These are phyloP conservation scores for Rutstroemia sp. DNA, from an alignment of 2,329 filamentous ascomycete genomes.

Conservation along the genomic window DNA sequence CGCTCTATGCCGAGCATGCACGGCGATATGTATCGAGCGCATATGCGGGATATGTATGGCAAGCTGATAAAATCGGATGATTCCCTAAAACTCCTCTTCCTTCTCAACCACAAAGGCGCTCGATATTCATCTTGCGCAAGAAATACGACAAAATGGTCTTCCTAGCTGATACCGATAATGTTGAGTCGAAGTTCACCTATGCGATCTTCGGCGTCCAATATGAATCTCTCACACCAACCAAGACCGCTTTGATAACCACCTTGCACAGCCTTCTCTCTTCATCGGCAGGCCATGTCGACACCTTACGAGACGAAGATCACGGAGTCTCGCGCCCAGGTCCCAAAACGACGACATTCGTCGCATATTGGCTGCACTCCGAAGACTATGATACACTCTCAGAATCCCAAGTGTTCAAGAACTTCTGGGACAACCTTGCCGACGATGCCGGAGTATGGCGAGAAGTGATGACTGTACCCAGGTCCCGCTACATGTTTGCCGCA, in stretches of 20 bases:
- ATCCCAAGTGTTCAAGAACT: constrained; percentile 6
- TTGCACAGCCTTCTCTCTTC: constrained; percentile 12
- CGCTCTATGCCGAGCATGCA: too few species aligned
- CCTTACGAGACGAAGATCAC: constrained; percentile 10
- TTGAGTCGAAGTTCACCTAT: constrained; percentile 12
- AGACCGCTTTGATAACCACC: constrained; percentile 3
- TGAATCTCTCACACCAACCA: constrained; percentile 7
- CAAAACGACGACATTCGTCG: constrained; percentile 12
- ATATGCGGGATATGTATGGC: too few species aligned
- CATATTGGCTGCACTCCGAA: constrained; percentile 13
- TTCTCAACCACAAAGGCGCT: too few species aligned
- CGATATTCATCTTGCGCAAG: too few species aligned
- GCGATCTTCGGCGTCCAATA: constrained; percentile 16
- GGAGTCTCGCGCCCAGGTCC: constrained; percentile 4
- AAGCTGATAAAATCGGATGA: too few species aligned
- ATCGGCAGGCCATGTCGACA: constrained; percentile 13
- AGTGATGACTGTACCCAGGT: constrained; percentile 17
- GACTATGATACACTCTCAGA: constrained; percentile 22
- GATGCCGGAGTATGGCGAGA: constrained; percentile 19
- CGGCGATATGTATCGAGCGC: too few species aligned
- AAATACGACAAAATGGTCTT: constrained; percentile 10
- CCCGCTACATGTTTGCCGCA: constrained; percentile 15
- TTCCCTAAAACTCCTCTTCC: too few species aligned
- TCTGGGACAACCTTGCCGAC: constrained; percentile 14
- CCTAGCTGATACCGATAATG: constrained; percentile 8